Percentiles rank a stretch among this genome's conserved stretches.
Conservation (phyloP, 768 basidiomycete species). For the Leccinum boreale region DNA sequence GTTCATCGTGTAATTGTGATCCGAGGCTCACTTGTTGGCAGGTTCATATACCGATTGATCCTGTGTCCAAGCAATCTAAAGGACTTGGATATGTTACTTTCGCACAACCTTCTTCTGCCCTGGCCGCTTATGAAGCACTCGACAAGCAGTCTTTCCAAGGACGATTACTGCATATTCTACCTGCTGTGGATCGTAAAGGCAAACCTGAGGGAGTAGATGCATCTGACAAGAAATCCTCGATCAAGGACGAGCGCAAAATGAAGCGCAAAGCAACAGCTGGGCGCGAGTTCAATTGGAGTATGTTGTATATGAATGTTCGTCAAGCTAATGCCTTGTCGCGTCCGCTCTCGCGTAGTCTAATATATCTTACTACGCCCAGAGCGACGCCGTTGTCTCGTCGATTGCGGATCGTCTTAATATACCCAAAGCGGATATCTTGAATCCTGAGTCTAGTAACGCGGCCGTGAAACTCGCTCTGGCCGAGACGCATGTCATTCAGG, state of each 20-base stretch:
- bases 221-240: constrained; percentile 42
- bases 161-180: constrained; percentile 84
- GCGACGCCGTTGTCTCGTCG: constrained; percentile 89
- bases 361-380: constrained; percentile 44
- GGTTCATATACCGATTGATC: constrained; percentile 58
- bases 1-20: background rate
- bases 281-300: constrained; percentile 88
- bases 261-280: constrained; percentile 67
- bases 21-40: constrained; percentile 22
- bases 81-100: constrained; percentile 65
- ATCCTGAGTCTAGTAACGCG: constrained; percentile 74
- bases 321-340: constrained; percentile 14
- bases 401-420: constrained; percentile 88
- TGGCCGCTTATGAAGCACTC: constrained; percentile 71
- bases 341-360: constrained; percentile 17
- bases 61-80: constrained; percentile 45
- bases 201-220: constrained; percentile 41
- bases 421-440: constrained; percentile 83
- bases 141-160: constrained; percentile 91
- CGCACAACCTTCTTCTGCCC: constrained; percentile 41
- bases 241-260: constrained; percentile 57
- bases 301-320: constrained; percentile 97
- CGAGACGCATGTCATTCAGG: constrained; percentile 93
- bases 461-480: constrained; percentile 96
- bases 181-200: constrained; percentile 68